A percentile compares a stretch with the other conserved stretches of the same genome.
These are phyloP conservation scores for Daldinia vernicosa DNA, from an alignment of 495 filamentous ascomycete species.

Conservation along the genomic window DNA sequence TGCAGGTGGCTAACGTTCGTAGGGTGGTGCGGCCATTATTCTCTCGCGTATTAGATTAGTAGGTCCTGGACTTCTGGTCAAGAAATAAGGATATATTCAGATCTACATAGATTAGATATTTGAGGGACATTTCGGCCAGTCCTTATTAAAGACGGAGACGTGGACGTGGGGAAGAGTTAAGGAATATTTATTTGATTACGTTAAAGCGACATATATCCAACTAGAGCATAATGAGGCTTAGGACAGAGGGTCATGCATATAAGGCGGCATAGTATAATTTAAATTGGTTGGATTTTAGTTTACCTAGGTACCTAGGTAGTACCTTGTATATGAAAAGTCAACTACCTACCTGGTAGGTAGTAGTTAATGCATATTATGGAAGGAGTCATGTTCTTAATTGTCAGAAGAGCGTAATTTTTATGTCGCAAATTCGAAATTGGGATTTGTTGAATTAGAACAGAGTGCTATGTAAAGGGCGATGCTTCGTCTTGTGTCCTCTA, in stretches of 20 bases:
- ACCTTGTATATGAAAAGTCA: no score
- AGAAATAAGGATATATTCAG: constrained; percentile 11
- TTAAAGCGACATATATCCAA: background rate
- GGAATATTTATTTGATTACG: background rate
- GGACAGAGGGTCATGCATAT: background rate
- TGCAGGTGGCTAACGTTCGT: background rate
- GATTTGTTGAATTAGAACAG: background rate
- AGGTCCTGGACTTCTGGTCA: constrained; percentile 20
- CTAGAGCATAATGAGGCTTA: background rate
- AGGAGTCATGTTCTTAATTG: no score
- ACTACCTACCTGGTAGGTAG: no score
- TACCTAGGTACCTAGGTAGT: no score
- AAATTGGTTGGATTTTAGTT: background rate
- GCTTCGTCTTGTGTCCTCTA: no score
- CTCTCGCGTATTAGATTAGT: constrained; percentile 25
- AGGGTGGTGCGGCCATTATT: constrained; percentile 23
- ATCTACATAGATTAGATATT: background rate
- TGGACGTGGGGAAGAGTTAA: background rate
- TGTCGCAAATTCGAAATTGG: no score
- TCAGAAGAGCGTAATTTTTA: no score
- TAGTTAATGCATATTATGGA: no score
- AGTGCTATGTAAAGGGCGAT: no score
- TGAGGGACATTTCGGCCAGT: background rate
- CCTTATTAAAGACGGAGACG: no score
- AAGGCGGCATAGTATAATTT: background rate